These are phyloP conservation scores for Trichoderma afroharzianum DNA, from an alignment of 2,329 filamentous ascomycete genomes.

Conservation along the genomic window DNA sequence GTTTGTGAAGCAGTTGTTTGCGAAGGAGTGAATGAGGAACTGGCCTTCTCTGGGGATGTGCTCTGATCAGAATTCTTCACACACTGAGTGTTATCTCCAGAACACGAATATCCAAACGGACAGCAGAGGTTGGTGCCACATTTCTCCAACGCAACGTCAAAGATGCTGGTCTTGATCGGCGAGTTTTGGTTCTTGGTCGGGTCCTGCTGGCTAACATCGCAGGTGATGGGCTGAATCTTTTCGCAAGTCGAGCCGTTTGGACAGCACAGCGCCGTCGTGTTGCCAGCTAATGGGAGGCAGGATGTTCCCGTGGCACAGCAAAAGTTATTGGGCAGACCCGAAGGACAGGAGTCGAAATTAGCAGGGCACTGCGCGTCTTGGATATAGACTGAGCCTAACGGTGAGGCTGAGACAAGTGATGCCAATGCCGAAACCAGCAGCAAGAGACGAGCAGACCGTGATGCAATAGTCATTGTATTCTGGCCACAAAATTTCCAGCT, in stretches of 20 bases:
- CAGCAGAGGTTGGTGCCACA: constrained; percentile 63
- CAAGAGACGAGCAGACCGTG: constrained; percentile 14
- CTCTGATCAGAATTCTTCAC: constrained; percentile 50
- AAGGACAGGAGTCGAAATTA: constrained; percentile 50
- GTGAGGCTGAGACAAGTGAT: constrained; percentile 17
- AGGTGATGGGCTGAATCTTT: constrained; percentile 61
- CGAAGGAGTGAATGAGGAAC: neutral
- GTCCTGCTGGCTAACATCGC: constrained; percentile 61
- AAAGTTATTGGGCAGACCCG: constrained; percentile 58
- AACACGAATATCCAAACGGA: constrained; percentile 68
- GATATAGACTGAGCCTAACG: constrained; percentile 33
- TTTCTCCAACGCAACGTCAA: constrained; percentile 50
- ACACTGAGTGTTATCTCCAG: constrained; percentile 45
- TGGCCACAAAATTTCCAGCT: neutral
- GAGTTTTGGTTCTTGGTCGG: constrained; percentile 52
- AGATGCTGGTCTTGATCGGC: constrained; percentile 63
- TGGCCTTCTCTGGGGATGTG: constrained; percentile 31
- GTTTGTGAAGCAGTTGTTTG: constrained; percentile 23
- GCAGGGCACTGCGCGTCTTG: constrained; percentile 51
- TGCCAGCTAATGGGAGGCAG: constrained; percentile 61
- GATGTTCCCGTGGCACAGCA: constrained; percentile 56
- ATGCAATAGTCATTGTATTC: neutral
- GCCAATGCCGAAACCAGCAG: constrained; percentile 18
- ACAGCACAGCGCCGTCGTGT: constrained; percentile 69
- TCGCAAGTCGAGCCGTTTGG: constrained; percentile 55